Evolutionary conservation across 202 grass and related monocot genomes (phyloP).

Genomic region (Zoysia matrella): DNA sequence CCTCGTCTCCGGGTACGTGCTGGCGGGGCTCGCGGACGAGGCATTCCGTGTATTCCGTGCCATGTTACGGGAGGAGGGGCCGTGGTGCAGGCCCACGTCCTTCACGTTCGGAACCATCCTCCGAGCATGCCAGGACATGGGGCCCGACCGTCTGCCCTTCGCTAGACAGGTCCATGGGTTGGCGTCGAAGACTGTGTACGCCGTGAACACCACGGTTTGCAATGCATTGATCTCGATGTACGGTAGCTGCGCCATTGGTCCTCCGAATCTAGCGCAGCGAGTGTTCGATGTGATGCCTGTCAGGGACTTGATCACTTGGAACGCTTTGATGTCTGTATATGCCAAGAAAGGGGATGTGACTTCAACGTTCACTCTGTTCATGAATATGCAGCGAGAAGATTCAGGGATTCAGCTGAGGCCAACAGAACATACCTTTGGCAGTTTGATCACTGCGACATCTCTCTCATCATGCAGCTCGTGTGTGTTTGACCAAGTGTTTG

Average conservation of each 20-base stretch:
- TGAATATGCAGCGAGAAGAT: conserved; percentile 51
- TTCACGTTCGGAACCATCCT: conserved; percentile 76
- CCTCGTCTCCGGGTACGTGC: conserved; percentile 65
- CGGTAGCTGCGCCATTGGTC: conserved; percentile 54
- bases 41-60: conserved; percentile 52
- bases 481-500: conserved; percentile 66
- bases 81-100: conserved; percentile 52
- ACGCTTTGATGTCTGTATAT: conserved; percentile 73
- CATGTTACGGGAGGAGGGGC: conserved; percentile 51
- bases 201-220: conserved; percentile 58
- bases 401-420: conserved; percentile 45
- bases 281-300: conserved; percentile 54
- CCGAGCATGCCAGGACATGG: conserved; percentile 63
- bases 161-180: conserved; percentile 68
- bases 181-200: conserved; percentile 53
- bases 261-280: conserved; percentile 39
- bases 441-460: conserved; percentile 61
- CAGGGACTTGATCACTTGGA: conserved; percentile 74
- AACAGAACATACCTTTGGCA: conserved; percentile 73
- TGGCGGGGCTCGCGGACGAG: conserved; percentile 38
- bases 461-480: conserved; percentile 34
- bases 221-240: conserved; percentile 86
- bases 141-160: conserved; percentile 48
- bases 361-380: conserved; percentile 58
- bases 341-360: conserved; percentile 61